phyloP scores from a whole-genome alignment of 1,284 basidiomycete species.

The Boletellus dicymbophilus region DNA sequence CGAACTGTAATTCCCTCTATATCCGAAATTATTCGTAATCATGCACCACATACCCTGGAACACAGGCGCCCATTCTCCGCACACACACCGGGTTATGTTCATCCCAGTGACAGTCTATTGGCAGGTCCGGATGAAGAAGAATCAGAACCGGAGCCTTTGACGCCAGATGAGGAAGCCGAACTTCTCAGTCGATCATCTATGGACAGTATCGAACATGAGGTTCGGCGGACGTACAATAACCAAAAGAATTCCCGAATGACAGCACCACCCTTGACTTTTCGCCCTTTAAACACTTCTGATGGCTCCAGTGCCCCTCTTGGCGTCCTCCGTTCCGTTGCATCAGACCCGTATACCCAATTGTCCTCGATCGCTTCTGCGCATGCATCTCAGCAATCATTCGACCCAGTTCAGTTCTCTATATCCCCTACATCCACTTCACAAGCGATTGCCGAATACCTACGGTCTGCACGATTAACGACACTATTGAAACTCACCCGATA shows the following conservation, averaged over 20 bases:
- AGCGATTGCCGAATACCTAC: constrained; percentile 81
- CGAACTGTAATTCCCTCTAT: constrained; percentile 68
- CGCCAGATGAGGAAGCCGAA: constrained; percentile 59
- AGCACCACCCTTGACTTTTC: constrained; percentile 25
- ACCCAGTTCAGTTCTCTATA: constrained; percentile 42
- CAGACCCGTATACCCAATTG: constrained; percentile 20
- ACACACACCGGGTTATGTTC: constrained; percentile 49
- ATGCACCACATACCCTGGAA: constrained; percentile 60
- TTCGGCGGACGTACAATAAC: constrained; percentile 63
- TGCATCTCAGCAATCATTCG: constrained; percentile 46
- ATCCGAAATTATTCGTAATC: constrained; percentile 78
- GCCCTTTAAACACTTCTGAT: constrained; percentile 31
- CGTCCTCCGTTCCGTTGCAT: constrained; percentile 12
- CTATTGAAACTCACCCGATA: constrained; percentile 77
- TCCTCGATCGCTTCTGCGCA: constrained; percentile 49
- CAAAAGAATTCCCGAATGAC: constrained; percentile 50
- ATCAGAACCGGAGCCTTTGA: constrained; percentile 47
- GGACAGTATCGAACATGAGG: constrained; percentile 82
- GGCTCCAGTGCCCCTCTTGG: constrained; percentile 25
- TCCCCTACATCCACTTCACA: constrained; percentile 58
- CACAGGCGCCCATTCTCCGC: constrained; percentile 42
- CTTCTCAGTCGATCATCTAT: constrained; percentile 74
- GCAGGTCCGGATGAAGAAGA: constrained; percentile 48
- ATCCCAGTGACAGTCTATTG: constrained; percentile 45
- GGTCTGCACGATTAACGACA: constrained; percentile 82